These are phyloP conservation scores for Xylariaceae sp. DNA, from an alignment of 2,329 filamentous ascomycete genomes.

Conservation along the genomic window DNA sequence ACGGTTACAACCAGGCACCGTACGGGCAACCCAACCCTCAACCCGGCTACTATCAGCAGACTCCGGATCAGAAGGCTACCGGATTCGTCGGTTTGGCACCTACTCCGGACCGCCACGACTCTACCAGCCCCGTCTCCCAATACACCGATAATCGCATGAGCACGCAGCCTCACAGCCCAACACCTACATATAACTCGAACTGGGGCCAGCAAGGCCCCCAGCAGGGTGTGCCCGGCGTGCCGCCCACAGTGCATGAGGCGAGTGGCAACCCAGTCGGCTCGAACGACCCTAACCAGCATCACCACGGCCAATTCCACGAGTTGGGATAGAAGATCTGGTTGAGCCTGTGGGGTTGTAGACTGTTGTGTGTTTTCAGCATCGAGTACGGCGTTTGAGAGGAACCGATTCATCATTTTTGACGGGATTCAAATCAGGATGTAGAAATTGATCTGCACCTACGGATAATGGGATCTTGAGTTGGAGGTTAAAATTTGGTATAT, in stretches of 20 bases:
- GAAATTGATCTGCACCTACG: no score
- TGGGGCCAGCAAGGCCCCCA: slow-evolving; percentile 22
- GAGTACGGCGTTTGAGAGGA: slow-evolving; percentile 13
- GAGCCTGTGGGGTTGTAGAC: background rate
- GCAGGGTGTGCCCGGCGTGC: slow-evolving; percentile 22
- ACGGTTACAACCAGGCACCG: slow-evolving; percentile 21
- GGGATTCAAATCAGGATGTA: no score
- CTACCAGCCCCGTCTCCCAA: slow-evolving; percentile 29
- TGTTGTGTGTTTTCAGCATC: slow-evolving; percentile 8
- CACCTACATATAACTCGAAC: slow-evolving; percentile 24
- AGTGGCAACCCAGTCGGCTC: slow-evolving; percentile 34
- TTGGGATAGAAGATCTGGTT: slow-evolving; percentile 26
- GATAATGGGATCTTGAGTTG: no score
- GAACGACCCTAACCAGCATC: slow-evolving; percentile 30
- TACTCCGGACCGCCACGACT: slow-evolving; percentile 25
- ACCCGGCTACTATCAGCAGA: slow-evolving; percentile 17
- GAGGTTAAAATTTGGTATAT: slow-evolving; percentile 1
- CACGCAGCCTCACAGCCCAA: slow-evolving; percentile 27
- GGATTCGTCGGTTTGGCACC: slow-evolving; percentile 22
- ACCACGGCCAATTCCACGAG: slow-evolving; percentile 42
- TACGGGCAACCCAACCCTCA: slow-evolving; percentile 17
- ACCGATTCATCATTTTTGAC: background rate
- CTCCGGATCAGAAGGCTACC: slow-evolving; percentile 22
- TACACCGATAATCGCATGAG: slow-evolving; percentile 19
- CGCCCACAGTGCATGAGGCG: slow-evolving; percentile 38